A percentile compares a stretch with the other conserved stretches of the same genome.
phyloP scores from a whole-genome alignment of 768 basidiomycete species.

The Suillus decipiens region DNA sequence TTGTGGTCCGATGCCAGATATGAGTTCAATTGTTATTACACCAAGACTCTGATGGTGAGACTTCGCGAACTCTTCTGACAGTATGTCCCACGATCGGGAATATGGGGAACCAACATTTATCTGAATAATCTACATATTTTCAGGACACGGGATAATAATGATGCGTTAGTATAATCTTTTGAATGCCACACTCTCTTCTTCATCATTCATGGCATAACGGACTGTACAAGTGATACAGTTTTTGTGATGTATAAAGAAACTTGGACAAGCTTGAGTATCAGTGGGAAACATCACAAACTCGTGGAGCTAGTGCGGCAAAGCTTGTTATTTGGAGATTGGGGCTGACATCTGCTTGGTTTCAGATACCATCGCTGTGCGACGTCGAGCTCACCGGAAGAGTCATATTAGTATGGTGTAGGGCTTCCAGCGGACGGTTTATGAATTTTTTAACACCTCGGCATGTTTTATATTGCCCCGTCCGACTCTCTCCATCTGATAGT shows the following conservation, averaged over 20 bases:
- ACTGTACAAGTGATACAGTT: background rate
- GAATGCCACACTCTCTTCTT: background rate
- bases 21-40: background rate
- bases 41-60: background rate
- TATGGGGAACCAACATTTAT: background rate
- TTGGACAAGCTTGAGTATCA: background rate
- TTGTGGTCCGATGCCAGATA: background rate
- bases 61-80: background rate
- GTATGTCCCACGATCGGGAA: background rate
- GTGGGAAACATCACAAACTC: background rate
- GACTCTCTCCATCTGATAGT: background rate
- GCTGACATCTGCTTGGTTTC: background rate
- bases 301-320: background rate
- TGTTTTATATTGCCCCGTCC: background rate
- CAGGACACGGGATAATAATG: too few species aligned
- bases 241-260: background rate
- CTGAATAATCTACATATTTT: background rate
- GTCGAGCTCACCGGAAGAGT: slow-evolving; percentile 1
- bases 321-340: too few species aligned
- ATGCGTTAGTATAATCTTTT: background rate
- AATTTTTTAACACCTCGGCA: background rate
- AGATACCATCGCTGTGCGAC: background rate
- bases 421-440: background rate
- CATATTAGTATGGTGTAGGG: background rate
- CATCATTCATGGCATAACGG: background rate